phyloP scores from a whole-genome alignment of 345 rosid species.

The Syzygium jambos region DNA sequence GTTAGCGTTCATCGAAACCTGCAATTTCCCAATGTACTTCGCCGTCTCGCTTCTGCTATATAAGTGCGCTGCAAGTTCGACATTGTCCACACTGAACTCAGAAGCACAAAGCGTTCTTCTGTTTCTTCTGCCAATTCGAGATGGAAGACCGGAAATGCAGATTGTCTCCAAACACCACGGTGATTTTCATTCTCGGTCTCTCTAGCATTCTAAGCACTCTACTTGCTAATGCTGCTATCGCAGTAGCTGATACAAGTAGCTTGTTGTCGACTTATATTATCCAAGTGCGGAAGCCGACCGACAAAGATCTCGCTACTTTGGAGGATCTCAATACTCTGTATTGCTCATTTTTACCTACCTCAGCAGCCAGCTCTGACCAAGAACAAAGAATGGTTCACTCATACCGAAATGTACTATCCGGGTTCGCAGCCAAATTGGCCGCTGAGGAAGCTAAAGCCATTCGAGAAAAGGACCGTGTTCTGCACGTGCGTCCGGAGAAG shows the following conservation, averaged over 20 bases:
- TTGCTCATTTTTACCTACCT: constrained; percentile 19
- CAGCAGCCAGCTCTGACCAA: not conserved
- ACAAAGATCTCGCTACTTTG: not conserved
- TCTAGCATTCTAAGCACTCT: not conserved
- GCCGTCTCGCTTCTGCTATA: not conserved
- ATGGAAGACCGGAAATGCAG: not conserved
- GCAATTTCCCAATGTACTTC: not conserved
- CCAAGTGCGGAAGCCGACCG: constrained; percentile 18
- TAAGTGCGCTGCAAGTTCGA: not conserved
- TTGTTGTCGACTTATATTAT: constrained; percentile 24
- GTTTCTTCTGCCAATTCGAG: not conserved
- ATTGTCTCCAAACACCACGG: not conserved
- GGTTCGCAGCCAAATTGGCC: constrained; percentile 34
- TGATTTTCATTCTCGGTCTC: not conserved
- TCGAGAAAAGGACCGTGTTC: constrained; percentile 18
- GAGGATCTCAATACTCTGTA: constrained; percentile 13
- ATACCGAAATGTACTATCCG: constrained; percentile 16
- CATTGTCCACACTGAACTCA: not conserved
- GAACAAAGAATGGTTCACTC: constrained; percentile 12
- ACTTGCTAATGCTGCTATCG: not conserved
- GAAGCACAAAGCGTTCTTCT: not conserved
- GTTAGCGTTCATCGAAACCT: not conserved
- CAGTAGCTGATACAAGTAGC: not conserved
- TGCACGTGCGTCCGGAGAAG: constrained; percentile 27
- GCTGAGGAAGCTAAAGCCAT: constrained; percentile 23